These are phyloP conservation scores for Pythium dissotocum DNA, from an alignment of 352 stramenopile species.

Conservation along the genomic window DNA sequence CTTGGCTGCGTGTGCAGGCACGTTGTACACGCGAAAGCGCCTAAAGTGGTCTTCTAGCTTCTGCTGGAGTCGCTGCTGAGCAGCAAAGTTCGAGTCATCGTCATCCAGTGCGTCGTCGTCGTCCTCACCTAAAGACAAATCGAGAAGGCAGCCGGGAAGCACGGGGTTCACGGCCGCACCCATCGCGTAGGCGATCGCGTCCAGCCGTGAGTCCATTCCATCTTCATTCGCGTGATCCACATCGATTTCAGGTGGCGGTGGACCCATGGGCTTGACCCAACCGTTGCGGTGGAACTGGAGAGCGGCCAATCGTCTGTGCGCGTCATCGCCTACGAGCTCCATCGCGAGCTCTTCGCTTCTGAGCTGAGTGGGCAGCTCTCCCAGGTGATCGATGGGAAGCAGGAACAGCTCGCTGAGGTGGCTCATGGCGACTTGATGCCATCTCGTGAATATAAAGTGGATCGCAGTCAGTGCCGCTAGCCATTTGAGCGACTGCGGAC, in stretches of 20 bases:
- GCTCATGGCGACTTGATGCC: slow-evolving; percentile 7
- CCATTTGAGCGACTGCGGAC: slow-evolving; percentile 63
- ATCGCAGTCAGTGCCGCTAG: slow-evolving; percentile 50
- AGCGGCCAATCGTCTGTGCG: slow-evolving; percentile 34
- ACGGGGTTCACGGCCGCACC: slow-evolving; percentile 20
- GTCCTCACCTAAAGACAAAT: neutral
- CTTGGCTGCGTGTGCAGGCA: neutral
- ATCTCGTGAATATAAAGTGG: slow-evolving; percentile 40
- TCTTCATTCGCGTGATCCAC: neutral
- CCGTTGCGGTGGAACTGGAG: slow-evolving; percentile 57
- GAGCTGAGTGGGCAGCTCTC: neutral
- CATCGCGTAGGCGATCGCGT: slow-evolving; percentile 22
- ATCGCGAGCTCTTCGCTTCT: slow-evolving; percentile 29
- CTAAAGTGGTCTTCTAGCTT: slow-evolving; percentile 66
- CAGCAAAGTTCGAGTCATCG: slow-evolving; percentile 32
- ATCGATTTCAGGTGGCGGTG: slow-evolving; percentile 15
- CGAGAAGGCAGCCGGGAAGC: neutral
- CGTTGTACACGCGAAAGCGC: slow-evolving; percentile 34
- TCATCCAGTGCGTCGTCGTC: slow-evolving; percentile 16
- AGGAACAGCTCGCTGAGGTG: slow-evolving; percentile 31
- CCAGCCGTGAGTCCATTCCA: slow-evolving; percentile 3
- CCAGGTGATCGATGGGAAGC: slow-evolving; percentile 6
- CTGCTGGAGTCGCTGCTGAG: slow-evolving; percentile 39
- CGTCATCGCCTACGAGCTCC: slow-evolving; percentile 39
- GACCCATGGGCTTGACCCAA: slow-evolving; percentile 41